Evolutionary conservation across 345 rosid species (phyloP), one percentile per base, ranked within the genome.

Genomic region (Salix udensis): DNA sequence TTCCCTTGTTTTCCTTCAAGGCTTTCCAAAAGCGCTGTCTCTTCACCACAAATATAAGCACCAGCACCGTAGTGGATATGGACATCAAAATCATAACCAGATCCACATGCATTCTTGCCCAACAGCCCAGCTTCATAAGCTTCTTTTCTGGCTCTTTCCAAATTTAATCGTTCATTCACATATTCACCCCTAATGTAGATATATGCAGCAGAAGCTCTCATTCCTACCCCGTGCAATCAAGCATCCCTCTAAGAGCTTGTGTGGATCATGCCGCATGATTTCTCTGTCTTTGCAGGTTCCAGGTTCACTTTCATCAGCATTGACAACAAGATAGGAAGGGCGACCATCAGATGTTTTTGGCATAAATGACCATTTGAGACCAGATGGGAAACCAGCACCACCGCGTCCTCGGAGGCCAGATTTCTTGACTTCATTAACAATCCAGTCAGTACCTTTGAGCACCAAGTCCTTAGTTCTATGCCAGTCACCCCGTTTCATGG

Each of bases 301-400:
- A n/a, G 99, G 99, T 85, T 96, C 99, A 91, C 99, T 96, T 88
- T 96, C 99, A 90, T 96, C 98, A 40, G 97, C 99, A 69, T 94
- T 94, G 46, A 96, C 98, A 74, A 94, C 99, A 77, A 96, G 94
- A 86, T 94, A 96, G 26, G 98, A 93, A 1, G 99, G 99, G 53
- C 97, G 99, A 1, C 98, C 97, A 82, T 94, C 99, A 66, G 98
- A 94, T 42, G 87, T 91, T 82, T 92, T 92, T n/a, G 98, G 97
- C 98, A 96, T 94, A 82, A 96, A 96, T 13, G 99, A 94, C 99
- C 98, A 92, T 80, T 96, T 96, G 16, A 96, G 98, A 34, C 97
- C 99, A 34, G 99, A 91, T 31, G 97, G 95, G 82, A 95, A 96
- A 82, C 98, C 97, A 76, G 97, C 99, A 84, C 99, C 99, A 82